Conservation (phyloP, 306 rosid species). For the Cucumis sativus region DNA sequence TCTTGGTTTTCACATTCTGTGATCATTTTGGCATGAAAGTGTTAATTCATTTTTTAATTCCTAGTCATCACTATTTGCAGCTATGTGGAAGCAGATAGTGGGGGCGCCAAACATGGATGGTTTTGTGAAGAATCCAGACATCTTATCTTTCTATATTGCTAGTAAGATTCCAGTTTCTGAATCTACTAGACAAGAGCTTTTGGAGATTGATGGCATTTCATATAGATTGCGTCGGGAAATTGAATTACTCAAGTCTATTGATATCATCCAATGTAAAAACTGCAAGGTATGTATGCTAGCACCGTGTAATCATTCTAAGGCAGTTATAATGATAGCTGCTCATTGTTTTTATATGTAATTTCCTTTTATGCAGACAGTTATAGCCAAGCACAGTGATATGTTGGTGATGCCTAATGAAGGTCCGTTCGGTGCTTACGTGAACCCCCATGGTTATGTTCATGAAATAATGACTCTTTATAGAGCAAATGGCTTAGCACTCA, state of each 20-base stretch:
- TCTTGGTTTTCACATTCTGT: not conserved
- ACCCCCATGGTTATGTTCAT: slow-evolving; percentile 54
- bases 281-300: slow-evolving; percentile 33
- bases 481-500: slow-evolving; percentile 58
- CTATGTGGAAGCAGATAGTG: slow-evolving; percentile 82
- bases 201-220: slow-evolving; percentile 77
- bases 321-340: not conserved
- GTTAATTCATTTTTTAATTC: not conserved
- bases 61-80: slow-evolving; percentile 24
- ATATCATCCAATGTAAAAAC: slow-evolving; percentile 61
- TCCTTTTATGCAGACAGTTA: slow-evolving; percentile 46
- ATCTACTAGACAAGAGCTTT: slow-evolving; percentile 88
- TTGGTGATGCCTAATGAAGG: slow-evolving; percentile 93
- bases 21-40: not conserved
- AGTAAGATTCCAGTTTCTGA: slow-evolving; percentile 95
- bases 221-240: slow-evolving; percentile 91
- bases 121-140: slow-evolving; percentile 67
- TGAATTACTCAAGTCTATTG: slow-evolving; percentile 71
- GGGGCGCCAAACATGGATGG: slow-evolving; percentile 73
- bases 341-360: not conserved
- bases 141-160: slow-evolving; percentile 75
- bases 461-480: slow-evolving; percentile 78
- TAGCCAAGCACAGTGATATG: slow-evolving; percentile 86
- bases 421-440: slow-evolving; percentile 93
- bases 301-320: not conserved